Conservation (phyloP, 805 yeast genomes). For the Alloascoidea africana region DNA sequence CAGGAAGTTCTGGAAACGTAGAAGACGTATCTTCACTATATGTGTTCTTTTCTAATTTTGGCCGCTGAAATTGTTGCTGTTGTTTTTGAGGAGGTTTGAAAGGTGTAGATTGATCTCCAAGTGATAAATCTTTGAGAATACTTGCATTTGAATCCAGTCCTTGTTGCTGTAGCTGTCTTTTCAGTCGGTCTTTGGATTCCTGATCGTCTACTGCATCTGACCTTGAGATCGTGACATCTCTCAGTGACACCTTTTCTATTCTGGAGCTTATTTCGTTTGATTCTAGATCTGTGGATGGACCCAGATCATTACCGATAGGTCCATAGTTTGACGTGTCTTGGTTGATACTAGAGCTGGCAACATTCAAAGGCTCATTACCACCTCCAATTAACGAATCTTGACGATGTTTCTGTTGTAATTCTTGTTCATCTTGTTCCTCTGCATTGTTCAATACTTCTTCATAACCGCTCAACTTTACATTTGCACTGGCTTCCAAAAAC, state of each 20-base stretch:
- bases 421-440: no score
- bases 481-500: constrained; percentile 63
- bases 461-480: constrained; percentile 40
- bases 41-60: background rate
- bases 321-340: no score
- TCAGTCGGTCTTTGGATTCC: background rate
- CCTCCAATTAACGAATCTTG: no score
- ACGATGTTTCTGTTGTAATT: no score
- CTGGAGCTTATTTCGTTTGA: no score
- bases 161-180: background rate
- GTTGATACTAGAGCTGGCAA: no score
- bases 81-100: background rate
- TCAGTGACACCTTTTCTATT: background rate
- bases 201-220: background rate
- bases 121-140: background rate
- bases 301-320: no score
- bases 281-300: no score
- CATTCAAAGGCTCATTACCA: no score
- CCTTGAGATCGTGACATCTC: background rate
- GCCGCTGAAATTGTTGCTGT: no score
- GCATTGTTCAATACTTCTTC: constrained; percentile 19
- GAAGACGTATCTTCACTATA: background rate
- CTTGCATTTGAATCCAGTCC: background rate
- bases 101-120: background rate
- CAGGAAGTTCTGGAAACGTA: constrained; percentile 9